These are phyloP conservation scores for Paratrimastix pyriformis DNA, from an alignment of 78 protist genomes.

Conservation along the genomic window DNA sequence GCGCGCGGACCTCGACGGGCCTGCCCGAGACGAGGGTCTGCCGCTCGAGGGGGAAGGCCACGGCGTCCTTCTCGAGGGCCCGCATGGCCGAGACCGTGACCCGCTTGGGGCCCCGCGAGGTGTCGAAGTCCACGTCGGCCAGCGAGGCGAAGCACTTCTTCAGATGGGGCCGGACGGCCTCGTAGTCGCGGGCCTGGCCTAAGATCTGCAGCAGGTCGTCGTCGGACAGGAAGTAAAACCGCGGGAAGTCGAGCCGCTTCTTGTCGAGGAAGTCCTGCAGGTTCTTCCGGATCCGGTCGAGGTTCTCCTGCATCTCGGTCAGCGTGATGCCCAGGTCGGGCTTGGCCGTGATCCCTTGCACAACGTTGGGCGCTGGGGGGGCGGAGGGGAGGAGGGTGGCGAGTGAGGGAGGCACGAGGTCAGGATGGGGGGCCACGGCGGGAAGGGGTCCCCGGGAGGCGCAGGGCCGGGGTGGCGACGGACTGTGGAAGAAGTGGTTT, in stretches of 20 bases:
- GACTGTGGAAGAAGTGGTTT: too few relatives aligned
- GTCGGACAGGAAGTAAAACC: conserved; percentile 82
- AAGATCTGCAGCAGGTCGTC: conserved; percentile 77
- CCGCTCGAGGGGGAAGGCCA: neutral
- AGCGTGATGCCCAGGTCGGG: too few relatives aligned
- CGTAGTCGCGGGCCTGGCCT: conserved; percentile 64
- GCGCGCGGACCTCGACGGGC: too few relatives aligned
- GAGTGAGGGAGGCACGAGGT: neutral
- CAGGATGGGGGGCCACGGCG: too few relatives aligned
- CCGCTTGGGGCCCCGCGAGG: conserved; percentile 5
- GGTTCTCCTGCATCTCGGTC: conserved; percentile 26
- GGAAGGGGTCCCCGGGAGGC: too few relatives aligned
- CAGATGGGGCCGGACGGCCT: conserved; percentile 58
- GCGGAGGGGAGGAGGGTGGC: neutral
- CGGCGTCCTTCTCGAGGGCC: neutral
- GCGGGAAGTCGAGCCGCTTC: conserved; percentile 70
- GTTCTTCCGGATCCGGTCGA: conserved; percentile 60
- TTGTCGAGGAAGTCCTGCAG: conserved; percentile 66
- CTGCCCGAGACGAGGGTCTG: too few relatives aligned
- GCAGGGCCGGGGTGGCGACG: too few relatives aligned
- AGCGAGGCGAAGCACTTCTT: conserved; percentile 58
- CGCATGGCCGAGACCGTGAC: too few relatives aligned
- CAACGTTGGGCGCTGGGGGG: neutral
- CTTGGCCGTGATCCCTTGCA: neutral
- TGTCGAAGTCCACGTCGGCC: conserved; percentile 1